Evolutionary conservation across 345 rosid genomes (phyloP).

Genomic region (Chamaenerion angustifolium): DNA sequence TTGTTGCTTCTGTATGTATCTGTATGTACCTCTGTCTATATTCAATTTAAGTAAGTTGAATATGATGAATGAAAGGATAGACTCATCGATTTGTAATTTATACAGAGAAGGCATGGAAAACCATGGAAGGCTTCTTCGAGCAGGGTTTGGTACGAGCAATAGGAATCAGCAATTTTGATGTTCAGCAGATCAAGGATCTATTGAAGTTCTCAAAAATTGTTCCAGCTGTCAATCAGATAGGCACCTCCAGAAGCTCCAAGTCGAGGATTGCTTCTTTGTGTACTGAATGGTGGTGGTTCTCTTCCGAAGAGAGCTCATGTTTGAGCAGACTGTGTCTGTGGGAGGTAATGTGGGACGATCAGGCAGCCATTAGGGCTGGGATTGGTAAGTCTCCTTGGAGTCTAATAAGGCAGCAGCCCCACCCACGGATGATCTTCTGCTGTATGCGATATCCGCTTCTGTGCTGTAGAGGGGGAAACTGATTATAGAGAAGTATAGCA

Average conservation of each 20-base stretch:
- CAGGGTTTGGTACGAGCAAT: constrained; percentile 40
- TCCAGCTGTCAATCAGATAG: constrained; percentile 59
- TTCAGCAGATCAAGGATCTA: constrained; percentile 42
- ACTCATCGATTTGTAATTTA: no score
- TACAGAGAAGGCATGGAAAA: constrained; percentile 32
- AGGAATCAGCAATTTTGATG: constrained; percentile 43
- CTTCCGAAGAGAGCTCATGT: constrained; percentile 72
- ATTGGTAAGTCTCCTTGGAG: constrained; percentile 82
- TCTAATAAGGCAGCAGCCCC: constrained; percentile 72
- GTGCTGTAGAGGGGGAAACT: constrained; percentile 82
- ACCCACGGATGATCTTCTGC: constrained; percentile 78
- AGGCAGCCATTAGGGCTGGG: constrained; percentile 82
- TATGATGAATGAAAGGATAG: no score
- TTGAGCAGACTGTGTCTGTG: constrained; percentile 84
- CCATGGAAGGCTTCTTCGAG: constrained; percentile 44
- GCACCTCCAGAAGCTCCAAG: constrained; percentile 82
- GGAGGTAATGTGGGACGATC: constrained; percentile 99
- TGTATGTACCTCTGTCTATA: no score
- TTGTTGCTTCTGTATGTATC: no score
- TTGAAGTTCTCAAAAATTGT: constrained; percentile 40
- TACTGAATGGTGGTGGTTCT: constrained; percentile 94
- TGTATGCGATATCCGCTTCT: constrained; percentile 78
- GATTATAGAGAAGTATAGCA: constrained; percentile 71
- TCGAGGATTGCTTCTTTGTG: constrained; percentile 92
- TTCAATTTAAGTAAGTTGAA: no score